Conservation (phyloP, 306 rosid species). For the Quercus variabilis region DNA sequence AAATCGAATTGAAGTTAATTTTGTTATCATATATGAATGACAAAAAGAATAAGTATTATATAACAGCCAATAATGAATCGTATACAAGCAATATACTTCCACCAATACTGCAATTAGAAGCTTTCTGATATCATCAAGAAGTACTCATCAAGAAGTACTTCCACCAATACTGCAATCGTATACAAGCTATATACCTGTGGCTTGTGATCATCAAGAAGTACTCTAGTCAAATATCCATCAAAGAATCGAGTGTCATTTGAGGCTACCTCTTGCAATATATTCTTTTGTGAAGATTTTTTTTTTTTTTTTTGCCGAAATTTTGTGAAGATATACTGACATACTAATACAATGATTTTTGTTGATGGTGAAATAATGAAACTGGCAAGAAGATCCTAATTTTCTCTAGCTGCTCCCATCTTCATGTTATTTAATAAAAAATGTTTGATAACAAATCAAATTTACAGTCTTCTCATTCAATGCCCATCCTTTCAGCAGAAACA, state of each 20-base stretch:
- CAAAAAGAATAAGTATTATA: not conserved
- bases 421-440: constrained; percentile 24
- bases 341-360: constrained; percentile 22
- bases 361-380: constrained; percentile 3
- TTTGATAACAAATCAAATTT: constrained; percentile 17
- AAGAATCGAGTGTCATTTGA: constrained; percentile 22
- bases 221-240: constrained; percentile 27
- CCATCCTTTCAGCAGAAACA: constrained; percentile 46
- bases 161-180: too few relatives aligned
- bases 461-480: constrained; percentile 42
- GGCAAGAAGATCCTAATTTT: constrained; percentile 23
- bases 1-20: not conserved
- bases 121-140: constrained; percentile 21
- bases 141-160: not conserved
- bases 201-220: constrained; percentile 12
- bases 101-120: constrained; percentile 19
- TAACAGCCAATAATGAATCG: not conserved
- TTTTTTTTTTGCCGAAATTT: not conserved
- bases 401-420: constrained; percentile 14
- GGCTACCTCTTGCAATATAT: constrained; percentile 8
- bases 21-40: not conserved
- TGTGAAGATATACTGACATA: constrained; percentile 16
- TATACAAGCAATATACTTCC: not conserved
- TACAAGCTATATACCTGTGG: not conserved
- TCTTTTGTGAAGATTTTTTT: not conserved